A percentile compares a stretch with the other conserved stretches of the same genome.
Conservation (phyloP, 2,329 filamentous ascomycete species). For the Fusarium secorum region DNA sequence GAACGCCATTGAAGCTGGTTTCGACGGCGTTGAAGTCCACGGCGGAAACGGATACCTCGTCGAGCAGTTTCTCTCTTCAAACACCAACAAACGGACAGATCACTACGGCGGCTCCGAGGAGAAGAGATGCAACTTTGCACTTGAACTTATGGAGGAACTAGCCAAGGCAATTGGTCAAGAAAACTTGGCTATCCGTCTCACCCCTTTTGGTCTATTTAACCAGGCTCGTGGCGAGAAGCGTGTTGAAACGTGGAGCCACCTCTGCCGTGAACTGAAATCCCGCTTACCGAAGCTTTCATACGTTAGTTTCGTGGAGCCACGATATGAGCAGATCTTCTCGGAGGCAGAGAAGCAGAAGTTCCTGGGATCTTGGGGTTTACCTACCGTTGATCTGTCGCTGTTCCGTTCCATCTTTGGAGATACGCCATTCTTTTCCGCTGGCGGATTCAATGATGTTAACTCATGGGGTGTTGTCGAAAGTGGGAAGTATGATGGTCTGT, state of each 20-base stretch:
- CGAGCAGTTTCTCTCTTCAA: conserved; percentile 51
- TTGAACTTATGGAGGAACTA: conserved; percentile 61
- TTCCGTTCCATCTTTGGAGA: conserved; percentile 61
- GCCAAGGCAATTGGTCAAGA: conserved; percentile 54
- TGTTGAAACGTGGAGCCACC: conserved; percentile 60
- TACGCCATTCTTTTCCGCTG: conserved; percentile 64
- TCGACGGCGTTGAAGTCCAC: conserved; percentile 54
- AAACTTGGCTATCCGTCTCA: conserved; percentile 55
- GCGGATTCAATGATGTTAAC: conserved; percentile 61
- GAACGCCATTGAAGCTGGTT: conserved; percentile 62
- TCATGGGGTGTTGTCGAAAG: conserved; percentile 55
- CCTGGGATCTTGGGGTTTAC: conserved; percentile 56
- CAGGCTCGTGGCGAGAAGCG: conserved; percentile 59
- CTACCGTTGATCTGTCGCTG: conserved; percentile 53
- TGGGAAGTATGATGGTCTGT: conserved; percentile 55
- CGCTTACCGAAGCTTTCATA: conserved; percentile 56
- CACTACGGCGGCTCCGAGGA: conserved; percentile 46
- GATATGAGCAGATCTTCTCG: conserved; percentile 61
- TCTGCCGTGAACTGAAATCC: conserved; percentile 58
- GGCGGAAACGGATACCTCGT: conserved; percentile 52
- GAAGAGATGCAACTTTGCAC: conserved; percentile 57
- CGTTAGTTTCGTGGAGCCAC: conserved; percentile 63
- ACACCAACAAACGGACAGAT: conserved; percentile 49
- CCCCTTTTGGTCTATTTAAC: conserved; percentile 61
- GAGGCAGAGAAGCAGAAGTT: conserved; percentile 58